Conservation (phyloP, 2,329 filamentous ascomycete genomes). For the Aspergillus sojae region DNA sequence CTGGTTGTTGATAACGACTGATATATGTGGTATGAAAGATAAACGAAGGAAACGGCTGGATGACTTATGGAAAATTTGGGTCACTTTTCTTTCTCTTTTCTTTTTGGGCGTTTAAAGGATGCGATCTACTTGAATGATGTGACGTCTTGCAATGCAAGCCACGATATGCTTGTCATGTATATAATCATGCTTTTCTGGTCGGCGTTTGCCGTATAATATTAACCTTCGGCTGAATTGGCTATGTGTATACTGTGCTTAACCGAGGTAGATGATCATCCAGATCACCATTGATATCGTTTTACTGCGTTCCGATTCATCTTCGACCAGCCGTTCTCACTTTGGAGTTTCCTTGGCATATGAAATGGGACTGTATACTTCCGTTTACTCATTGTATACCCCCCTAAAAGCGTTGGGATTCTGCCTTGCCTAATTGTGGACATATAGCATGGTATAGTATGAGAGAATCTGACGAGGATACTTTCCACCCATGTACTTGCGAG, state of each 20-base stretch:
- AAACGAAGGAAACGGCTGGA: constrained; percentile 12
- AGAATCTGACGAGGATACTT: background rate
- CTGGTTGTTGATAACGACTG: constrained; percentile 19
- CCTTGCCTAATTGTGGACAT: background rate
- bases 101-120: background rate
- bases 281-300: background rate
- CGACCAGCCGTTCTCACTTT: background rate
- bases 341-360: background rate
- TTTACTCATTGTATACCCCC: background rate
- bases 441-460: background rate
- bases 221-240: background rate
- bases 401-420: background rate
- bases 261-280: background rate
- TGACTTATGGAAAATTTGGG: background rate
- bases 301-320: background rate
- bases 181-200: background rate
- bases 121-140: constrained; percentile 1
- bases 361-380: background rate
- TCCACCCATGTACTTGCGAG: background rate
- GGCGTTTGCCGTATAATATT: background rate
- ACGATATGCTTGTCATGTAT: constrained; percentile 4
- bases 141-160: background rate
- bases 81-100: background rate
- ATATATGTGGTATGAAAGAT: constrained; percentile 14
- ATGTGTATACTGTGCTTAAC: background rate